phyloP scores from a whole-genome alignment of 345 rosid species.

The Mercurialis annua region DNA sequence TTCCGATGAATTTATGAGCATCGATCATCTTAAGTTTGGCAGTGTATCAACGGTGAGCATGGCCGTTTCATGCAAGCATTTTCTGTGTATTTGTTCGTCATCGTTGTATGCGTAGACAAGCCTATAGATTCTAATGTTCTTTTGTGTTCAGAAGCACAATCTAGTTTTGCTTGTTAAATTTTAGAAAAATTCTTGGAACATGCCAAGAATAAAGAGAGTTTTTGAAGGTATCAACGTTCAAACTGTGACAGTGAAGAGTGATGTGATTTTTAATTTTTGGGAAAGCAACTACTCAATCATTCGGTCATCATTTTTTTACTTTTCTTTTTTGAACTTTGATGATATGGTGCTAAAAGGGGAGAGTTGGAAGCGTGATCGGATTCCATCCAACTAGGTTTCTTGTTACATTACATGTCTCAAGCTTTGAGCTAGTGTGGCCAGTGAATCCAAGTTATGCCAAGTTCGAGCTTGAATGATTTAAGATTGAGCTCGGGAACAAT shows the following conservation, averaged over 20 bases:
- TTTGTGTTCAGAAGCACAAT: too few species aligned
- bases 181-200: not conserved
- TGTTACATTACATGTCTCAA: conserved; percentile 4
- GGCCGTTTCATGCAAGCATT: not conserved
- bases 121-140: not conserved
- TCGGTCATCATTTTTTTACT: not conserved
- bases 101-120: not conserved
- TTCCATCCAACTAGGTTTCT: not conserved
- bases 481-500: too few species aligned
- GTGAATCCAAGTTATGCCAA: conserved; percentile 1
- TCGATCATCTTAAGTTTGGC: conserved; percentile 1
- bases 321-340: conserved; percentile 33
- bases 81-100: not conserved
- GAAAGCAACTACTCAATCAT: conserved; percentile 24
- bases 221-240: not conserved
- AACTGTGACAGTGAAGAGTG: conserved; percentile 16
- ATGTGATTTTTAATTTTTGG: too few species aligned
- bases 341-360: conserved; percentile 3
- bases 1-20: conserved; percentile 5
- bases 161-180: not conserved
- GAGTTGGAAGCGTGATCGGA: not conserved
- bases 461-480: too few species aligned
- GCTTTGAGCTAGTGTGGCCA: conserved; percentile 7
- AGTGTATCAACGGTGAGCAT: not conserved
- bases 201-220: not conserved